Base-by-base conservation (phyloP, 345 rosid genomes). In the Atalantia buxifolia region DNA sequence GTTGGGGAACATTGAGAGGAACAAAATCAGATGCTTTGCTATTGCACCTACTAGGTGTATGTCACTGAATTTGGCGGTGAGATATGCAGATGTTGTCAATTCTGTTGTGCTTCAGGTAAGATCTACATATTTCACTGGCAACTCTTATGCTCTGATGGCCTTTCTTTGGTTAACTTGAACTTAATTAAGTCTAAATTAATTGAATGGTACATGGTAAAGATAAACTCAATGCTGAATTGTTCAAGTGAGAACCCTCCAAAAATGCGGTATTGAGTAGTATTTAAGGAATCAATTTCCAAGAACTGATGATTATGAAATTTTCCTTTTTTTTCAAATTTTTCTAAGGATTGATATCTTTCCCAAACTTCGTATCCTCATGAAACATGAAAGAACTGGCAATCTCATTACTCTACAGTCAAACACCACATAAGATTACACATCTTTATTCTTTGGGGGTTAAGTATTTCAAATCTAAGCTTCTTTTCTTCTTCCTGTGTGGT, bases 41-140 rank as follows among this genome's bases (percentile, higher is more conserved):
- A 74, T 93, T 79, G 99, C 99, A 84, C 97, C 99, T 83, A 85
- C 93, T 10, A 88, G 98, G 80, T 95, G 99, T 76, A 83, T 92
- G 89, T 93, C 97, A 25, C 88, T 95, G 77, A 94, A 95, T 84
- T 82, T 95, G 87, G 99, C 98, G 0, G 96, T 95, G 66, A 89
- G 96, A 77, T 95, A 91, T 83, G 93, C 94, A 13, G 98, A 95
- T 87, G 83, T 93, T 73, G 93, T 93, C 72, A 91, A 92, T 66
- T 91, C 98, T 67, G 74, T 95, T 19, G 97, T 93, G 80, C 92
- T 93, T 66, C 99, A 92, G 98, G 98, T 92, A 88, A 50, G 74
- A 68, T 36, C 31, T 61, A 59, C 28, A 27, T 24, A 1, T 68
- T 76, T 66, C 53, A 38, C 63, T 14, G n/a, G 69, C 65, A 36